A percentile compares a stretch with the other conserved stretches of the same genome.
Conservation (phyloP, 1,284 basidiomycete genomes). For the Sporisorium iseilematis-ciliati region DNA sequence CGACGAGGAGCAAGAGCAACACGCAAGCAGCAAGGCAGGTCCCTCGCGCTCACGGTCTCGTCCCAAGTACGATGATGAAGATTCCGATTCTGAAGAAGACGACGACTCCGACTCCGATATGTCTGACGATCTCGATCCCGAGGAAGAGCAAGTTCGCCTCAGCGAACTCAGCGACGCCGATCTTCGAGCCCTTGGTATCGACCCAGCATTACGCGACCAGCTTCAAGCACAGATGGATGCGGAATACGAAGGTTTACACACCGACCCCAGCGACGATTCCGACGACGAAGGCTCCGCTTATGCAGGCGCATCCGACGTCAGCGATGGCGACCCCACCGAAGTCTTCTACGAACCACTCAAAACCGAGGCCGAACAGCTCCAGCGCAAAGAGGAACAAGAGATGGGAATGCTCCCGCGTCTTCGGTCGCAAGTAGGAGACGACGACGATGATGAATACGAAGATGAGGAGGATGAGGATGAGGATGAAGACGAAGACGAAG, state of each 20-base stretch:
- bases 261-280: slow-evolving; percentile 53
- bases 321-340: slow-evolving; percentile 58
- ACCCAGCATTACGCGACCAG: slow-evolving; percentile 46
- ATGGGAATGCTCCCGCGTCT: slow-evolving; percentile 45
- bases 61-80: not conserved
- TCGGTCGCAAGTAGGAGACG: slow-evolving; percentile 36
- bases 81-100: slow-evolving; percentile 41
- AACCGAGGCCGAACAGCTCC: slow-evolving; percentile 61
- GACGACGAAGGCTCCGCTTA: slow-evolving; percentile 53
- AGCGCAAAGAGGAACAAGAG: slow-evolving; percentile 59
- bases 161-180: slow-evolving; percentile 58
- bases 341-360: slow-evolving; percentile 64
- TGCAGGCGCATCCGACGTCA: slow-evolving; percentile 65
- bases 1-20: slow-evolving; percentile 54
- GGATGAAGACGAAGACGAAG: slow-evolving; percentile 41
- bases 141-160: slow-evolving; percentile 38
- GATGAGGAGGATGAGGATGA: slow-evolving; percentile 31
- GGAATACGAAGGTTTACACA: slow-evolving; percentile 39
- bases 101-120: slow-evolving; percentile 45
- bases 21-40: slow-evolving; percentile 18
- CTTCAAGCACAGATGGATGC: slow-evolving; percentile 46
- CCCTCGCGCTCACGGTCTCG: slow-evolving; percentile 25
- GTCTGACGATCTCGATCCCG: slow-evolving; percentile 49
- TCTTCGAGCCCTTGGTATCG: slow-evolving; percentile 53
- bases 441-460: slow-evolving; percentile 29